Conservation (phyloP, 2,329 filamentous ascomycete genomes). For the Didymella sp. region DNA sequence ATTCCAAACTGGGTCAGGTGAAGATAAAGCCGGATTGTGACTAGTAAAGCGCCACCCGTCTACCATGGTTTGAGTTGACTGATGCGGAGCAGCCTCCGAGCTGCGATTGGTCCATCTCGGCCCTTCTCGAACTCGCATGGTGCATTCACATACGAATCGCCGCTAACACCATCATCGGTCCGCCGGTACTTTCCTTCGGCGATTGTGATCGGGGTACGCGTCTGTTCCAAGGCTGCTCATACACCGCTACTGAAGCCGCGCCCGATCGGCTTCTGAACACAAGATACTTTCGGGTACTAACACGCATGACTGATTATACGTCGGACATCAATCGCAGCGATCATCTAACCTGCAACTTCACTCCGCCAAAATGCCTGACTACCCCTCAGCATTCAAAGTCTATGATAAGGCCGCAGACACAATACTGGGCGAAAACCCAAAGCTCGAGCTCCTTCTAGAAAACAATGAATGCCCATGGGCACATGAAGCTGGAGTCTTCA, state of each 20-base stretch:
- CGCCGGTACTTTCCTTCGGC: slow-evolving; percentile 10
- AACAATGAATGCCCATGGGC: slow-evolving; percentile 71
- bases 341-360: neutral
- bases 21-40: slow-evolving; percentile 6
- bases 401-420: slow-evolving; percentile 17
- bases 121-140: slow-evolving; percentile 6
- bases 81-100: slow-evolving; percentile 12
- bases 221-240: neutral
- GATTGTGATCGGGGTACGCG: slow-evolving; percentile 3
- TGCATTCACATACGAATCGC: slow-evolving; percentile 12
- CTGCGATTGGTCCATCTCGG: slow-evolving; percentile 6
- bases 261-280: slow-evolving; percentile 3
- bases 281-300: neutral
- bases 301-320: neutral
- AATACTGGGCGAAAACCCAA: slow-evolving; percentile 16
- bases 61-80: slow-evolving; percentile 6
- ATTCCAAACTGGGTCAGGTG: neutral
- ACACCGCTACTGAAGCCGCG: slow-evolving; percentile 9
- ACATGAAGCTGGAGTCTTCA: slow-evolving; percentile 57
- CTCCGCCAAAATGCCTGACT: slow-evolving; percentile 2
- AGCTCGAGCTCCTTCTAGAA: slow-evolving; percentile 23
- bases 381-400: slow-evolving; percentile 14
- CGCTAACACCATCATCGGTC: slow-evolving; percentile 7
- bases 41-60: slow-evolving; percentile 5
- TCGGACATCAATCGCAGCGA: neutral